Evolutionary conservation across 768 basidiomycete species (phyloP).

Genomic region (Podaxis sp.): DNA sequence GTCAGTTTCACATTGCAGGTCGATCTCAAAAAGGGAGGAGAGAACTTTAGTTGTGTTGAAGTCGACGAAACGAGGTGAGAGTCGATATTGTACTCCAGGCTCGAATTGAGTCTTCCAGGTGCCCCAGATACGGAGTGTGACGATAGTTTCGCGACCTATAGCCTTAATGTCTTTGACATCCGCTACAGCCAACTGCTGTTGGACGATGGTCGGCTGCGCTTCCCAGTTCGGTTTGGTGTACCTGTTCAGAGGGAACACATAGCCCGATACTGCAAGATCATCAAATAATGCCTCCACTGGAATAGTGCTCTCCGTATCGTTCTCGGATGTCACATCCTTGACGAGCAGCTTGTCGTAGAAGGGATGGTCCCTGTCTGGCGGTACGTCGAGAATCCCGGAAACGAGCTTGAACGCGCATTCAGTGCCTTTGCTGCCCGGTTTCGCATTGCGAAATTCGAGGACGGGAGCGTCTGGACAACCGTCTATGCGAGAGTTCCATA

Average conservation of each 20-base stretch:
- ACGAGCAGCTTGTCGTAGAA: constrained; percentile 49
- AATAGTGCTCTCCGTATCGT: constrained; percentile 26
- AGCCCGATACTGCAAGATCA: constrained; percentile 45
- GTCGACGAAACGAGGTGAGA: constrained; percentile 51
- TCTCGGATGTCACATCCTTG: constrained; percentile 28
- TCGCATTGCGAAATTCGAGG: constrained; percentile 35
- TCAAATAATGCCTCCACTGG: constrained; percentile 51
- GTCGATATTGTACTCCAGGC: constrained; percentile 38
- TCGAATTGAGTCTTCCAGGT: constrained; percentile 28
- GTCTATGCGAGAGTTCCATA: constrained; percentile 50
- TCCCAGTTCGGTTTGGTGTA: constrained; percentile 39
- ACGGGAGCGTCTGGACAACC: constrained; percentile 49
- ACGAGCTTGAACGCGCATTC: constrained; percentile 41
- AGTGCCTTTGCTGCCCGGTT: constrained; percentile 27
- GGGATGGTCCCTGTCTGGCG: constrained; percentile 37
- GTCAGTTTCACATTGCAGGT: constrained; percentile 34
- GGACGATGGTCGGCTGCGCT: constrained; percentile 37
- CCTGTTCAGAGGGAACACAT: constrained; percentile 43
- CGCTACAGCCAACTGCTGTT: constrained; percentile 37
- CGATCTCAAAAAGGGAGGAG: constrained; percentile 45
- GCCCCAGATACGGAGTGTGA: constrained; percentile 40
- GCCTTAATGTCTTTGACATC: constrained; percentile 41
- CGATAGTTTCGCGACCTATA: constrained; percentile 31
- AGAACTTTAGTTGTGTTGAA: constrained; percentile 51
- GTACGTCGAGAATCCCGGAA: constrained; percentile 43